Base-by-base conservation (phyloP, 768 basidiomycete species). In the Kondoa subrosea region DNA sequence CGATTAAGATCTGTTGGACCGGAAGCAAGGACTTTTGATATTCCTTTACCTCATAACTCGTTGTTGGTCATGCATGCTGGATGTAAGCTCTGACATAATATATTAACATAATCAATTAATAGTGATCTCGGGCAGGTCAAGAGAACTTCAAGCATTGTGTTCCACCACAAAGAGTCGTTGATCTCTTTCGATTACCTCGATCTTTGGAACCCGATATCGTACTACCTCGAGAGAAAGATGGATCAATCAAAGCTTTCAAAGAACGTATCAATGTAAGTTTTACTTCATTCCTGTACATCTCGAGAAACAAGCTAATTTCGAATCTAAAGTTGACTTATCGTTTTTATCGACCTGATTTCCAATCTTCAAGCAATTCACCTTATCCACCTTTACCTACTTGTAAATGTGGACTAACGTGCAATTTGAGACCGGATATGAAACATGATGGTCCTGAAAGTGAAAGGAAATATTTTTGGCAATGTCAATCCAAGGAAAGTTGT, bases 11-110 rank as follows among this genome's bases (percentile, higher is more conserved):
- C 67, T 21, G 12, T 34, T 56, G 29, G 67, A 56, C 26, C 69
- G 1, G 58, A 34, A 14, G 27, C 34, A 1, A 64, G 74, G 14
- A 75, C 74, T 1, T 73, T 71, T 65, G 68, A 72, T 57, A 68
- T 75, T 56, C 25, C 31, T 2, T 56, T 75, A 29, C 71, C 71
- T 16, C 74, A 75, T 64, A 74, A 74, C 58, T 70, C 72, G 29
- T 68, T 75, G 34, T 57, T 71, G 27, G 72, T 75, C 71, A 75
- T 75, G 74, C 69, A 71, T 33, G 74, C 71, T 0, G 74, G 74
- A 0, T 59, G 33, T 50, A 50, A 50, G 40, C 40, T 50, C 40
- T 50, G 12, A 8, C 40, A 50, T n/a, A n/a, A n/a, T n/a, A n/a
- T n/a, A n/a, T n/a, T n/a, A n/a, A n/a, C n/a, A n/a, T n/a, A n/a